These are phyloP conservation scores for Fagus sylvatica DNA, from an alignment of 306 rosid genomes.

Conservation along the genomic window DNA sequence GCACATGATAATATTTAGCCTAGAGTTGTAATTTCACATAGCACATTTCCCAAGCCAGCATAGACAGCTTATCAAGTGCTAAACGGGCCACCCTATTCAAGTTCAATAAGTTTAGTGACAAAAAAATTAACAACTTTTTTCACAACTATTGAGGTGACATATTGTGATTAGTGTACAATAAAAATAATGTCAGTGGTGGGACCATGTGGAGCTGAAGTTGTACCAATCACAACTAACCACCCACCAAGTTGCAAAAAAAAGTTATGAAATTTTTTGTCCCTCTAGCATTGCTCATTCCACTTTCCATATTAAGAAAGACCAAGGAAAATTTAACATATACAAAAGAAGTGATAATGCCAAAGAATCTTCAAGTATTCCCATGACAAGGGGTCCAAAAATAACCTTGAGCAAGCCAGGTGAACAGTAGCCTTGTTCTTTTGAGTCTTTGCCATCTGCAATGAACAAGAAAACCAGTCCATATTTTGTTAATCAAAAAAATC, in stretches of 20 bases:
- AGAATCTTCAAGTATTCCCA: not conserved
- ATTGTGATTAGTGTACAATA: no score
- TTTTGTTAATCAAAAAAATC: constrained; percentile 3
- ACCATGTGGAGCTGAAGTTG: no score
- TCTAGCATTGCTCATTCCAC: no score
- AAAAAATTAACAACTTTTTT: no score
- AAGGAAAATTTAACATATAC: not conserved
- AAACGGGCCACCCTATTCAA: not conserved
- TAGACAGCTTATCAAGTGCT: not conserved
- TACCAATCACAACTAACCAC: no score
- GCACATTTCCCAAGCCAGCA: not conserved
- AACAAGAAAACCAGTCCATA: not conserved
- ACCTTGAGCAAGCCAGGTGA: constrained; percentile 95
- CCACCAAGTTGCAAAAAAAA: no score
- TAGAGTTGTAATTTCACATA: not conserved
- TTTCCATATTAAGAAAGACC: not conserved
- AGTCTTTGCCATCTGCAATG: constrained; percentile 90
- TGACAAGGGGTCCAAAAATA: not conserved
- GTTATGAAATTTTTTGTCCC: no score
- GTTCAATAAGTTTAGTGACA: no score
- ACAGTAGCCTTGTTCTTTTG: constrained; percentile 99
- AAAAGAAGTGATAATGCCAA: not conserved
- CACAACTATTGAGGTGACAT: no score
- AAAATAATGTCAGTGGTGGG: no score
- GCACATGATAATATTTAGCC: not conserved